Base-by-base conservation (phyloP, 331 rosid genomes). In the Cydonia oblonga region DNA sequence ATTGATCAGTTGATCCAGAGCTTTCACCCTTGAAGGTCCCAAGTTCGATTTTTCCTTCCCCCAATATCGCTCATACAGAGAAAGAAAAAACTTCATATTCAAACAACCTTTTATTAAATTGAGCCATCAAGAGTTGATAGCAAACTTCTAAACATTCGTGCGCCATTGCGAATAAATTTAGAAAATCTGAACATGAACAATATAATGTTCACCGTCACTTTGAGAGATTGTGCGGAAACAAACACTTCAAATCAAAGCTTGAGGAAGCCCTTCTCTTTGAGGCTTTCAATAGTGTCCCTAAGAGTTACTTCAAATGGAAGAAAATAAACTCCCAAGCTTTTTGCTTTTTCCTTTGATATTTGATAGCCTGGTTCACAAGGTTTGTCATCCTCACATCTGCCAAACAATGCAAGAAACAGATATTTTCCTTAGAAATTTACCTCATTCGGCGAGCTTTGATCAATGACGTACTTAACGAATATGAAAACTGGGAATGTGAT, bases 261-360 rank as follows among this genome's bases (percentile, higher is more conserved):
- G 25, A 78, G 49, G 59, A 83, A 75, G 10, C 75, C 68, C 46
- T 83, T 87, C 26, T 82, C 87, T 67, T 78, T 83, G 10, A 83
- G 64, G 70, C 84, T 66, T 57, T 73, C 73, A 16, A 83, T 42
- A 1, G 76, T 73, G 54, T 81, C 88, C 76, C 19, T 75, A 0
- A 84, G 75, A 19, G 73, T 79, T 42, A 6, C 80, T 20, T 81
- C 76, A 11, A 84, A 64, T 2, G 88, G 81, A 54, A 77, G 79
- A 68, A 77, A 81, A 64, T 77, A 72, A 65, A 86, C 26, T 66
- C 86, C 86, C 71, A 81, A 61, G 2, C 69, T 68, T 69, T 69
- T 78, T 7, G 75, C 79, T 25, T 78, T 86, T 40, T 78, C 84
- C 74, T 76, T 76, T 14, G 87, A 83, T 64, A 75, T 69, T 29